Evolutionary conservation across 108 stramenopile species (phyloP).

Genomic region (Conticribra weissflogii): DNA sequence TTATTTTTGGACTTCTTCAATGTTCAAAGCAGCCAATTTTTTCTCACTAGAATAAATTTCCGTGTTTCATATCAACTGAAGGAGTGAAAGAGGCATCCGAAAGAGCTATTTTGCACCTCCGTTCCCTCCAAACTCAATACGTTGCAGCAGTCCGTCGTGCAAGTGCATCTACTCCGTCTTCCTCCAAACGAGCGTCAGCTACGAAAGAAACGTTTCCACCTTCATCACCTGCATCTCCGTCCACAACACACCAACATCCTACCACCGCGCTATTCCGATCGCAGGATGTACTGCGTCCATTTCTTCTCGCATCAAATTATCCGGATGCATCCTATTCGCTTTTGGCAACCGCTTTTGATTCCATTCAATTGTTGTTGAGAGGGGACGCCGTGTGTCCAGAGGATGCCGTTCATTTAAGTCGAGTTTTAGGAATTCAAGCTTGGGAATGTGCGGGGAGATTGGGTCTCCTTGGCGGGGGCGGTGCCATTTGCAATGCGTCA

Average conservation of each 20-base stretch:
- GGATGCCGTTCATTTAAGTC: constrained; percentile 73
- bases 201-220: too few relatives aligned
- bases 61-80: constrained; percentile 16
- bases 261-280: constrained; percentile 81
- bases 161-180: constrained; percentile 18
- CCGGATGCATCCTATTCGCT: constrained; percentile 71
- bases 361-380: constrained; percentile 69
- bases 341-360: constrained; percentile 68
- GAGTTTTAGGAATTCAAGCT: constrained; percentile 83
- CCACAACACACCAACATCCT: constrained; percentile 56
- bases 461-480: constrained; percentile 8
- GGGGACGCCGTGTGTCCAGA: constrained; percentile 81
- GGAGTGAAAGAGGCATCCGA: constrained; percentile 88
- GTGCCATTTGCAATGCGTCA: neutral
- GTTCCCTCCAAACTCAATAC: constrained; percentile 78
- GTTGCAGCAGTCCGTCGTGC: constrained; percentile 83
- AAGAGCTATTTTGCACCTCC: constrained; percentile 78
- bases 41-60: neutral
- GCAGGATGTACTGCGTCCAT: constrained; percentile 81
- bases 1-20: too few relatives aligned
- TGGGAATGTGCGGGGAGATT: constrained; percentile 58
- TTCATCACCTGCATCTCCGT: constrained; percentile 13
- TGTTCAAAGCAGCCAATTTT: neutral
- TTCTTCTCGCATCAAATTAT: constrained; percentile 81
- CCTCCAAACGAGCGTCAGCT: neutral